These are phyloP conservation scores for Clitopilus hobsonii DNA, from an alignment of 768 basidiomycete genomes.

Conservation along the genomic window DNA sequence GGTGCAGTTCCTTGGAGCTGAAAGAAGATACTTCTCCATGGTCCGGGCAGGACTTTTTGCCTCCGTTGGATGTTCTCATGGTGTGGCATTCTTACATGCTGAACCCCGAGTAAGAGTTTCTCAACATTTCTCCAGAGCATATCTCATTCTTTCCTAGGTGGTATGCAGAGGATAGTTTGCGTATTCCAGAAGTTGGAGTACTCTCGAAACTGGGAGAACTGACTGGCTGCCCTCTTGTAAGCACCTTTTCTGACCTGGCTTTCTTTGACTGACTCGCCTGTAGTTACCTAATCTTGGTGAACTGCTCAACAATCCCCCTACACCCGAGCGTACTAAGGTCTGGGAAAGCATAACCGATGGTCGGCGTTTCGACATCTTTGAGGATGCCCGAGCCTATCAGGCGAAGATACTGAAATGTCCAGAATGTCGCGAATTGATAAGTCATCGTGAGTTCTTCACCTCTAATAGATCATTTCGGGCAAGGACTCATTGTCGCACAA, in stretches of 20 bases:
- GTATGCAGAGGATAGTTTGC: not conserved
- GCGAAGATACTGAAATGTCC: not conserved
- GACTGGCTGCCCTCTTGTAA: not conserved
- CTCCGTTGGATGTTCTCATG: not conserved
- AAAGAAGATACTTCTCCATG: not conserved
- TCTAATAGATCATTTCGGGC: no score
- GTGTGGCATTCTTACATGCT: slow-evolving; percentile 1
- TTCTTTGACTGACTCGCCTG: not conserved
- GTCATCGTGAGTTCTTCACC: not conserved
- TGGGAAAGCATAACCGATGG: not conserved
- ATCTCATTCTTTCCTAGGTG: not conserved
- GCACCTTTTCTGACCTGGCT: not conserved
- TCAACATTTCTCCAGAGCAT: not conserved
- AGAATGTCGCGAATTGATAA: not conserved
- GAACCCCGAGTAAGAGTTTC: not conserved
- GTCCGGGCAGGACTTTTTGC: not conserved
- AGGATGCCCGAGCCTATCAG: not conserved
- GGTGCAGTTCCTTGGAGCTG: not conserved
- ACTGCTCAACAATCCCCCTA: not conserved
- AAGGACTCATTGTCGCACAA: no score
- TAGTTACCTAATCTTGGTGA: not conserved
- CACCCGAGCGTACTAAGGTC: not conserved
- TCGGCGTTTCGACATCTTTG: not conserved
- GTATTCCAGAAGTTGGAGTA: not conserved
- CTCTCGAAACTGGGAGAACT: not conserved